Percentiles rank a stretch among this genome's conserved stretches.
phyloP scores from a whole-genome alignment of 176 grass and related monocot species.

The Aechmea fasciata region DNA sequence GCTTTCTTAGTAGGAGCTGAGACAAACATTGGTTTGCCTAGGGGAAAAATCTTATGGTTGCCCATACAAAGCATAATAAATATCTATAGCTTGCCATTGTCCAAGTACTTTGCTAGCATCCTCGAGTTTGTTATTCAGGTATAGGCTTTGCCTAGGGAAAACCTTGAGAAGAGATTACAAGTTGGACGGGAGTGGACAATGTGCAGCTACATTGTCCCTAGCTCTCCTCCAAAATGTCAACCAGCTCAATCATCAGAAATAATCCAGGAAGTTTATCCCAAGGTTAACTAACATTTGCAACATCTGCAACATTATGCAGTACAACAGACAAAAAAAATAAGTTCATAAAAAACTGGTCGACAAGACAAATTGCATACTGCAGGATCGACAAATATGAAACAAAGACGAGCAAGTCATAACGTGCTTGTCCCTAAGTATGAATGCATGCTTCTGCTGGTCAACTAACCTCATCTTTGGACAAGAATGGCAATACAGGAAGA shows the following conservation, averaged over 20 bases:
- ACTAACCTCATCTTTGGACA: conserved; percentile 87
- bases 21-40: no score
- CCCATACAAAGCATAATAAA: no score
- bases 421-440: not conserved
- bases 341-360: not conserved
- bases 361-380: no score
- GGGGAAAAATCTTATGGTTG: no score
- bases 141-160: no score
- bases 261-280: not conserved
- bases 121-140: no score
- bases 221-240: not conserved
- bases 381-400: no score
- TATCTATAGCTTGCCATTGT: no score
- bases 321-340: conserved; percentile 3
- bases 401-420: no score
- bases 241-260: not conserved
- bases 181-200: not conserved
- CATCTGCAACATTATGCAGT: not conserved
- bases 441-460: not conserved
- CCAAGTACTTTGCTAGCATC: no score
- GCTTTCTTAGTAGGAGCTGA: no score
- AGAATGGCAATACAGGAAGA: conserved; percentile 60
- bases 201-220: not conserved
- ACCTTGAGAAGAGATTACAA: no score
- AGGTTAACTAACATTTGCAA: not conserved